Evolutionary conservation across 2,329 filamentous ascomycete genomes (phyloP).

Genomic region (Ambrosiella beaveri): DNA sequence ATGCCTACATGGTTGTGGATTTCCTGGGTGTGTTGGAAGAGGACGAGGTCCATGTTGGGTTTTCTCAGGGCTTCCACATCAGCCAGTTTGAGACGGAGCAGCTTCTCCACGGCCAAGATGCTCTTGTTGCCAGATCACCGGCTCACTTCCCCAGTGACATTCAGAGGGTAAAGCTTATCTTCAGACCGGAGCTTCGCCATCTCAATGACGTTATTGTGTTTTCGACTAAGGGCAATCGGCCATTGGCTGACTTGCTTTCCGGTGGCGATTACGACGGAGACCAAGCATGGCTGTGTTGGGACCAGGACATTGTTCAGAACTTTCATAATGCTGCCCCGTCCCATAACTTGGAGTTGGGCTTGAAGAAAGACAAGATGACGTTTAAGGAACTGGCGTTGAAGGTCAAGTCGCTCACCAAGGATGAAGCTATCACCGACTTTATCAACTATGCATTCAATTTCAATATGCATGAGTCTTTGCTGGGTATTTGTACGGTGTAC

Average conservation of each 20-base stretch:
- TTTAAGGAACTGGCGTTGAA: slow-evolving; percentile 25
- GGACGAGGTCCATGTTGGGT: slow-evolving; percentile 50
- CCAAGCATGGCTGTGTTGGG: slow-evolving; percentile 63
- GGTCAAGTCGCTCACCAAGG: slow-evolving; percentile 19
- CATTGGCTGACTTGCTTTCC: slow-evolving; percentile 53
- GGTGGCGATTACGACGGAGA: slow-evolving; percentile 76
- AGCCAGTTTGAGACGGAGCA: slow-evolving; percentile 34
- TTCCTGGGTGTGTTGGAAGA: slow-evolving; percentile 42
- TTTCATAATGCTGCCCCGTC: slow-evolving; percentile 42
- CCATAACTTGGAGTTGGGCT: slow-evolving; percentile 9
- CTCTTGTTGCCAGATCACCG: slow-evolving; percentile 53
- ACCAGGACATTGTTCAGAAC: slow-evolving; percentile 43
- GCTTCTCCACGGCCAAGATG: slow-evolving; percentile 36
- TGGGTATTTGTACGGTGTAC: slow-evolving; percentile 47
- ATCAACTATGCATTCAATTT: slow-evolving; percentile 38
- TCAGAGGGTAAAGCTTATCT: slow-evolving; percentile 46
- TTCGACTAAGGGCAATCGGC: slow-evolving; percentile 38
- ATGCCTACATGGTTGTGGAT: slow-evolving; percentile 51
- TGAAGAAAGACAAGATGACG: slow-evolving; percentile 21
- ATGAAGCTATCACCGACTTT: slow-evolving; percentile 25
- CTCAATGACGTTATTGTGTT: slow-evolving; percentile 73
- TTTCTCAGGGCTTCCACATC: slow-evolving; percentile 45
- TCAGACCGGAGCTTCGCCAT: slow-evolving; percentile 41
- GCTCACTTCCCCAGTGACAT: slow-evolving; percentile 56
- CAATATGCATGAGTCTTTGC: slow-evolving; percentile 34